Percentiles rank a stretch among this genome's conserved stretches.
phyloP scores from a whole-genome alignment of 768 basidiomycete species.

The Trametes elegans region DNA sequence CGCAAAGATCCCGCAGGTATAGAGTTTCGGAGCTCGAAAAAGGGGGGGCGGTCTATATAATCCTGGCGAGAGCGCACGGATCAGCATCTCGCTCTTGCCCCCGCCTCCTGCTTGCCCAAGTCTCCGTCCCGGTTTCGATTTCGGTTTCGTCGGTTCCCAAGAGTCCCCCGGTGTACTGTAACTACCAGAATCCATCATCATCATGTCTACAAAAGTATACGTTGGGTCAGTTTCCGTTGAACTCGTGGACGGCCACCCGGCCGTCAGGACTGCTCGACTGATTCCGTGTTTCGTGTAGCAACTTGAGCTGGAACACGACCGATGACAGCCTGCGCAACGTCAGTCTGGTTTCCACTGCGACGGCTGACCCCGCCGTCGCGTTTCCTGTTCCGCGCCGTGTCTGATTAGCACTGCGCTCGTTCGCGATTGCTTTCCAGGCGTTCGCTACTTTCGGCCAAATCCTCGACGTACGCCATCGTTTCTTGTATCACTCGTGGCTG shows the following conservation, averaged over 20 bases:
- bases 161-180: slow-evolving; percentile 52
- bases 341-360: slow-evolving; percentile 52
- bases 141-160: slow-evolving; percentile 54
- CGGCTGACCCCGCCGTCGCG: slow-evolving; percentile 20
- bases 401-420: slow-evolving; percentile 47
- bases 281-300: slow-evolving; percentile 59
- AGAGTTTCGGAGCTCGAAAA: slow-evolving; percentile 49
- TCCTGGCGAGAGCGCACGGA: slow-evolving; percentile 3
- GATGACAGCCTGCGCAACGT: slow-evolving; percentile 89
- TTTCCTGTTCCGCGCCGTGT: slow-evolving; percentile 35
- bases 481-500: slow-evolving; percentile 22
- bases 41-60: slow-evolving; percentile 41
- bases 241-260: slow-evolving; percentile 27
- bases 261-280: slow-evolving; percentile 38
- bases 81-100: slow-evolving; percentile 27
- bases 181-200: slow-evolving; percentile 37
- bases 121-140: slow-evolving; percentile 51
- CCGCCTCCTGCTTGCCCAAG: slow-evolving; percentile 48
- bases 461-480: slow-evolving; percentile 72
- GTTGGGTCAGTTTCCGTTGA: slow-evolving; percentile 86
- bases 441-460: slow-evolving; percentile 82
- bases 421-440: slow-evolving; percentile 52
- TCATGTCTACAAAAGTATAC: slow-evolving; percentile 85
- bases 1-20: slow-evolving; percentile 15
- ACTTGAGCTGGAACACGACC: slow-evolving; percentile 95